Percentiles rank a stretch among this genome's conserved stretches.
phyloP scores from a whole-genome alignment of 768 basidiomycete species.

The Collybia sordida region DNA sequence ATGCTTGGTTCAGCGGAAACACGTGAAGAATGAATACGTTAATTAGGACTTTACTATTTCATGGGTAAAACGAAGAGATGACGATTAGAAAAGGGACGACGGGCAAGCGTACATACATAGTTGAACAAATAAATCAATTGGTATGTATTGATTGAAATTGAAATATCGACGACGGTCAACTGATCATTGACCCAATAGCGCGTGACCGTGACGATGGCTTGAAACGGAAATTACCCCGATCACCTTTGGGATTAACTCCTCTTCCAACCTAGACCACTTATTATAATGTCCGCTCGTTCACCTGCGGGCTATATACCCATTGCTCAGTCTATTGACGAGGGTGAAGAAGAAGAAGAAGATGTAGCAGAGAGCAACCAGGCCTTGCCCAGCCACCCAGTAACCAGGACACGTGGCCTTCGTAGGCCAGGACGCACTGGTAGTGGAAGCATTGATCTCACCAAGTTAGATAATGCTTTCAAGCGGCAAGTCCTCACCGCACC shows the following conservation, averaged over 20 bases:
- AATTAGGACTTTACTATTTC: too few species aligned
- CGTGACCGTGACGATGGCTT: too few species aligned
- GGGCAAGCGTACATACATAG: too few species aligned
- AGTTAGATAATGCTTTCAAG: constrained; percentile 83
- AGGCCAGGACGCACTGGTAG: constrained; percentile 37
- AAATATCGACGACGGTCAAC: too few species aligned
- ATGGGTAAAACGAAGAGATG: too few species aligned
- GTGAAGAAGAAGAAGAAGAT: constrained; percentile 37
- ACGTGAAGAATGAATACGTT: too few species aligned
- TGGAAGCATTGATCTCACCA: constrained; percentile 75
- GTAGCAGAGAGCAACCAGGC: constrained; percentile 29
- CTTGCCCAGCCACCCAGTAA: constrained; percentile 19
- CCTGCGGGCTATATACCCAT: constrained; percentile 45
- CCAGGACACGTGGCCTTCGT: constrained; percentile 29
- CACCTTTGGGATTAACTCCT: constrained; percentile 4
- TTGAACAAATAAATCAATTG: too few species aligned
- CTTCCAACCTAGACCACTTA: neutral
- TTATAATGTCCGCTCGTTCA: constrained; percentile 32
- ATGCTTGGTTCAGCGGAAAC: too few species aligned
- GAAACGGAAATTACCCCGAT: neutral
- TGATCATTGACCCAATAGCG: too few species aligned
- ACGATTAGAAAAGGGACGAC: too few species aligned
- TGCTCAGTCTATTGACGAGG: constrained; percentile 38
- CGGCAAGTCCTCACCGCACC: constrained; percentile 38
- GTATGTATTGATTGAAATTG: too few species aligned